Evolutionary conservation across 139 green algal genomes (phyloP), one percentile per base, ranked within the genome.

Genomic region (Axilococcus clingmanii): DNA sequence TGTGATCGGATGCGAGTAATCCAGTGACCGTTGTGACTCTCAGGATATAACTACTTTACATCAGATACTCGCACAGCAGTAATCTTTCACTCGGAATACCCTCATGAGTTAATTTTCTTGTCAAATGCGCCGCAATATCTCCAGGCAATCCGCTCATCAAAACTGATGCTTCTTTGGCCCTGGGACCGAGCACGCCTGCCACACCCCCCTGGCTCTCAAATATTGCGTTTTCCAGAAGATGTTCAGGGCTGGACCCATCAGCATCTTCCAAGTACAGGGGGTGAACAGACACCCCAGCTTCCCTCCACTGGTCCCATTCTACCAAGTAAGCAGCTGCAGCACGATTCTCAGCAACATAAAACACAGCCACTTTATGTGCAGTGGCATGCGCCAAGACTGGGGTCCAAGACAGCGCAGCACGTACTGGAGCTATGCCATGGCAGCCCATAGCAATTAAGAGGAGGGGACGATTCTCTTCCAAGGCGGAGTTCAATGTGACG

Each of bases 261-360:
- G 25, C 47, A 12, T 49, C 24, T 9, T 11, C 41, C 11, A 32
- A 9, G 27, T 49, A 49, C 9, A 49, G 9, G 12, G 41, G 41
- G 12, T 32, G 41, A 17, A 53, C 45, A 19, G 12, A 71, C 59
- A 90, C 77, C 61, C 82, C 82, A 14, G 74, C 73, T n/a, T 85
- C 76, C 8, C 79, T 64, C 82, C 78, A 88, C 3, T 34, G 37
- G 51, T 90, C 82, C 81, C 81, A 93, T 27, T 87, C 82, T 7
- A 74, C 44, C 5, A 93, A 41, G 57, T 83, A 93, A 7, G 79
- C 73, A 15, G 77, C 83, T 5, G 61, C 61, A 12, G 55, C 17
- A 5, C 63, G 56, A 1, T 38, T 66, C 16, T 63, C 49, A 16
- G 16, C 17, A 2, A 66, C 54, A 69, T 45, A 34, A 47, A 66